Evolutionary conservation across 78 protist genomes (phyloP), one percentile per base, ranked within the genome.

Genomic region (Bodo saltans): DNA sequence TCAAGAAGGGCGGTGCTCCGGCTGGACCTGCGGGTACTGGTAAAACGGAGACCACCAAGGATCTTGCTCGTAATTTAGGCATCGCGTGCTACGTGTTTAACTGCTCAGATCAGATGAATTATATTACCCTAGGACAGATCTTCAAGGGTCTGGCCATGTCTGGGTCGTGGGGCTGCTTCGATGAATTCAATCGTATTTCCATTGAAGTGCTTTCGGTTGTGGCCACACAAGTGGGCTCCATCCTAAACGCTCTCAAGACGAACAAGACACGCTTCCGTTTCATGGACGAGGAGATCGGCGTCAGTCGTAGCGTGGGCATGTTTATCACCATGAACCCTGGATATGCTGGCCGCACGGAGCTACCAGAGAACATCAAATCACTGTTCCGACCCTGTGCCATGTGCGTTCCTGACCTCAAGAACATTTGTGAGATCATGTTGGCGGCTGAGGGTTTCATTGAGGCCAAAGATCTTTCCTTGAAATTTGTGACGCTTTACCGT

Each of bases 1-100:
- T 94, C 53, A 72, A 70, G 69, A 89, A 90, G 90, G 94, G 95
- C 29, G 96, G 96, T n/a, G 92, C 96, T 28, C 98, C 98, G 0
- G 96, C 96, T 0, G 98, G 98, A 0, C 98, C 98, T 27, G 98
- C 98, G 29, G 97, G 97, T 1, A 95, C 97, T 0, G 97, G 97
- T 32, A 95, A 95, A 84, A 94, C 97, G 0, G 97, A 95, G 85
- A 95, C 97, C 37, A 87, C 90, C 28, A 94, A 94, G 88, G 96
- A 90, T 80, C 85, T 90, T 0, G 90, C 92, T 1, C 67, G 92
- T 0, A 68, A 86, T 29, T 79, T 93, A 60, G 96, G 90, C 0
- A 21, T 85, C 28, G 26, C 73, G 68, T 83, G 76, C 30, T 79
- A 83, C 72, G 95, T 93, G 35, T 88, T 86, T 83, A 95, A 95